Percentiles rank a stretch among this genome's conserved stretches.
Evolutionary conservation across 1,284 basidiomycete species (phyloP).

Genomic region (Papiliotrema fonsecae): DNA sequence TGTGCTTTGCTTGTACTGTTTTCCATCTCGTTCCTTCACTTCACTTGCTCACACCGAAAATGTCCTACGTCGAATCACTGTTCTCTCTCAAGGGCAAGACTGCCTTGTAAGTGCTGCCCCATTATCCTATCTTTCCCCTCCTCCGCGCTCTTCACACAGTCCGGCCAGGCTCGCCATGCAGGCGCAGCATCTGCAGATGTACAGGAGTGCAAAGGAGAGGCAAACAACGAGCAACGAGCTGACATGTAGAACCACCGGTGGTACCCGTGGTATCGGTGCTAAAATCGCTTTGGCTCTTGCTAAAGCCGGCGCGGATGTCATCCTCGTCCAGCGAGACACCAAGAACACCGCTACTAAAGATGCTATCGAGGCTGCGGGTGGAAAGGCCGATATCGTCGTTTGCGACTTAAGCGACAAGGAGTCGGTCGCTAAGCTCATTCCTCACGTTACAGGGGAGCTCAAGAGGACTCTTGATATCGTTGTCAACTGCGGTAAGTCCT

Average conservation of each 20-base stretch:
- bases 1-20: not conserved
- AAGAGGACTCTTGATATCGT: slow-evolving; percentile 68
- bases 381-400: slow-evolving; percentile 56
- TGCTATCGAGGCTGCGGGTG: slow-evolving; percentile 48
- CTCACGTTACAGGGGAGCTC: slow-evolving; percentile 44
- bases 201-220: too few species aligned
- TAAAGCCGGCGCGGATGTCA: slow-evolving; percentile 68
- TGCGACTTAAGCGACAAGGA: slow-evolving; percentile 70
- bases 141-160: slow-evolving; percentile 1
- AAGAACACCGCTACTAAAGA: slow-evolving; percentile 59
- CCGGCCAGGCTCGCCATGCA: too few species aligned
- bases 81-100: slow-evolving; percentile 51
- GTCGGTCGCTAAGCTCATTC: slow-evolving; percentile 62
- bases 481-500: slow-evolving; percentile 70
- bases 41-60: not conserved
- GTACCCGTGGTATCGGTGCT: slow-evolving; percentile 47
- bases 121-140: slow-evolving; percentile 39
- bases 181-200: too few species aligned
- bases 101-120: slow-evolving; percentile 44
- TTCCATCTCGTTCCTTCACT: not conserved
- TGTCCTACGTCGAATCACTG: slow-evolving; percentile 40
- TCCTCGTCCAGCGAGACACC: slow-evolving; percentile 64
- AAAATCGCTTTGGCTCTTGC: slow-evolving; percentile 50
- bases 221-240: not conserved
- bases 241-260: slow-evolving; percentile 39